Evolutionary conservation across 495 filamentous ascomycete genomes (phyloP), one percentile per base, ranked within the genome.

Genomic region (Neurospora tetrasperma): DNA sequence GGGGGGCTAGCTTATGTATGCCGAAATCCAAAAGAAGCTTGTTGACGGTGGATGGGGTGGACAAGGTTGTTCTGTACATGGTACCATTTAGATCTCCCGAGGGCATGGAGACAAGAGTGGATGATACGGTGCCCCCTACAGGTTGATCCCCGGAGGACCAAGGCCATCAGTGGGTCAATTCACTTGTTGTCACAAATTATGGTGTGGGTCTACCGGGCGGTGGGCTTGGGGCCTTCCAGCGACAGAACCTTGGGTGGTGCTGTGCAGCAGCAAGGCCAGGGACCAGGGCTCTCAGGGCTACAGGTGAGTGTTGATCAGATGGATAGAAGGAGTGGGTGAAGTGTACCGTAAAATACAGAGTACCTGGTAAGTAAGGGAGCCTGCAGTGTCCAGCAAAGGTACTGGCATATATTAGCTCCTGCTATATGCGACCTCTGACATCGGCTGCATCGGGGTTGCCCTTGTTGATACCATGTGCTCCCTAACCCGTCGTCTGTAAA

Each of bases 41-140:
- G 81, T 82, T 82, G 79, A 78, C 72, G 78, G 54, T 66, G 54
- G 35, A 78, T 76, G 66, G 75, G 75, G 74, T 78, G 80, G 75
- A 69, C 77, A 76, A 71, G 73, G 74, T 76, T 68, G 75, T 76
- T 79, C 79, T 80, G 81, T 79, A 79, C 79, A 81, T 83, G 79
- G 80, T 81, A 81, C 83, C 81, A 78, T 82, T 80, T 35, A 84
- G 84, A 85, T 86, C 84, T 85, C 80, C 83, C 83, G 81, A 78
- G 82, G 76, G 75, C 78, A 74, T 76, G 71, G 75, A 74, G 74
- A 75, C 70, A 71, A 31, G 79, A 80, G 78, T 81, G 77, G 82
- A 81, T 79, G 82, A 84, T 83, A 82, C 76, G 83, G 83, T 76
- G 82, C 80, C 84, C 84, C 80, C 78, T 79, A 38, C 78, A 77